phyloP scores from a whole-genome alignment of 352 stramenopile species.

The Phytopythium sindhum region DNA sequence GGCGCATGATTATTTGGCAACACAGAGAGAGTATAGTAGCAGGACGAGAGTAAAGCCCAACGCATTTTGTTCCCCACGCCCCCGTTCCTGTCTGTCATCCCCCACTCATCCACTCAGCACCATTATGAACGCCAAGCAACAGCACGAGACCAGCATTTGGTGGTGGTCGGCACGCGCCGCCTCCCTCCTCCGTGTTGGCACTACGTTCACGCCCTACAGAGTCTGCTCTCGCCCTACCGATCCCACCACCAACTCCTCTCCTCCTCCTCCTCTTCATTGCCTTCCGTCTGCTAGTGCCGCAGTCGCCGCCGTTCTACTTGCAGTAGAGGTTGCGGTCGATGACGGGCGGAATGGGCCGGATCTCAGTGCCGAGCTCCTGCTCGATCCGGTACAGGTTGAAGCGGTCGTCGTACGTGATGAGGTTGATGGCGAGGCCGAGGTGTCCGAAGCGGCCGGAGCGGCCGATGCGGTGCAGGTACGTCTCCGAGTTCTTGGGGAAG shows the following conservation, averaged over 20 bases:
- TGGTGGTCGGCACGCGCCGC: constrained; percentile 3
- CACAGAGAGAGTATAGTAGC: neutral
- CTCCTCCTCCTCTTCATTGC: neutral
- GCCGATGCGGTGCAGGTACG: constrained; percentile 99
- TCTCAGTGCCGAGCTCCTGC: constrained; percentile 99
- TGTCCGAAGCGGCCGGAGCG: constrained; percentile 98
- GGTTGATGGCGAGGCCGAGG: constrained; percentile 98
- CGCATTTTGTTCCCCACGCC: neutral
- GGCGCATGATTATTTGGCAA: neutral
- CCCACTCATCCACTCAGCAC: no score
- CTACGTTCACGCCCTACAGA: neutral
- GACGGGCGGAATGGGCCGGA: constrained; percentile 96
- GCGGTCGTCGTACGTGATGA: constrained; percentile 99
- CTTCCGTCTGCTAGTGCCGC: no score
- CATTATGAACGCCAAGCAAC: neutral
- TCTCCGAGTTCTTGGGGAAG: constrained; percentile 99
- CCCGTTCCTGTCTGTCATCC: no score
- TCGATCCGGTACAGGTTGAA: constrained; percentile 98
- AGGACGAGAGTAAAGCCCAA: neutral
- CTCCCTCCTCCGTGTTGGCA: neutral
- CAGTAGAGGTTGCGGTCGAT: constrained; percentile 99
- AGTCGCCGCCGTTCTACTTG: constrained; percentile 36
- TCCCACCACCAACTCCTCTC: constrained; percentile 4
- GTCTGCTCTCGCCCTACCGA: neutral
- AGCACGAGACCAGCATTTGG: neutral